Conservation (phyloP, 257 asterid species). For the Anisodus acutangulus region DNA sequence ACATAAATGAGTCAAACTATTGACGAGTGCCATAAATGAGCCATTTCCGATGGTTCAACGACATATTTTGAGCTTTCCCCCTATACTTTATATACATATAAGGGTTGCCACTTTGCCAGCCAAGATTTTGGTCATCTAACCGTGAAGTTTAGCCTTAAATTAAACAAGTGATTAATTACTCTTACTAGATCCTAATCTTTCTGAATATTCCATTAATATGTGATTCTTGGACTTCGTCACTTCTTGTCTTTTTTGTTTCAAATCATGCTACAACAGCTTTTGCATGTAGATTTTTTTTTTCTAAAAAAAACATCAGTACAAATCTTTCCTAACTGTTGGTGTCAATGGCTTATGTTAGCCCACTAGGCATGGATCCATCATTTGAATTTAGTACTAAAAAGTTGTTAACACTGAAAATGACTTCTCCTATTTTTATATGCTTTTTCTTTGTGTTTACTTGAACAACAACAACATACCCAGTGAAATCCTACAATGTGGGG, state of each 20-base stretch:
- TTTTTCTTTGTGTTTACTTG: slow-evolving; percentile 34
- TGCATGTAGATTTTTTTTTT: background rate
- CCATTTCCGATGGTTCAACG: no score
- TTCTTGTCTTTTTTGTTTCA: background rate
- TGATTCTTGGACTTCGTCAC: slow-evolving; percentile 21
- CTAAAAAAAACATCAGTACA: background rate
- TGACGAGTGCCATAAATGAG: no score
- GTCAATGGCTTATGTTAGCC: slow-evolving; percentile 33
- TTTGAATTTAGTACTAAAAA: slow-evolving; percentile 22
- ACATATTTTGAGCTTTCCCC: no score
- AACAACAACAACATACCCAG: background rate
- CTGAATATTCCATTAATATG: slow-evolving; percentile 22
- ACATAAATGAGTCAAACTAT: no score
- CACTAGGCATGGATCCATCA: slow-evolving; percentile 32
- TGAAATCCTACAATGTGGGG: no score
- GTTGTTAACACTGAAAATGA: slow-evolving; percentile 42
- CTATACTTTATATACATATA: background rate
- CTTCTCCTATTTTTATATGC: slow-evolving; percentile 21
- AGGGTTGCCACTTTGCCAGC: background rate
- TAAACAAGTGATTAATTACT: slow-evolving; percentile 28
- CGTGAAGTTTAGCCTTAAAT: slow-evolving; percentile 27
- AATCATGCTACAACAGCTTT: background rate
- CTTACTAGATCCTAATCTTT: slow-evolving; percentile 22
- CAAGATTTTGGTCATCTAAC: slow-evolving; percentile 21
- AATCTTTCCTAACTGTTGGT: slow-evolving; percentile 16